phyloP scores from a whole-genome alignment of 352 stramenopile genomes.

The Phytophthora tentaculata region DNA sequence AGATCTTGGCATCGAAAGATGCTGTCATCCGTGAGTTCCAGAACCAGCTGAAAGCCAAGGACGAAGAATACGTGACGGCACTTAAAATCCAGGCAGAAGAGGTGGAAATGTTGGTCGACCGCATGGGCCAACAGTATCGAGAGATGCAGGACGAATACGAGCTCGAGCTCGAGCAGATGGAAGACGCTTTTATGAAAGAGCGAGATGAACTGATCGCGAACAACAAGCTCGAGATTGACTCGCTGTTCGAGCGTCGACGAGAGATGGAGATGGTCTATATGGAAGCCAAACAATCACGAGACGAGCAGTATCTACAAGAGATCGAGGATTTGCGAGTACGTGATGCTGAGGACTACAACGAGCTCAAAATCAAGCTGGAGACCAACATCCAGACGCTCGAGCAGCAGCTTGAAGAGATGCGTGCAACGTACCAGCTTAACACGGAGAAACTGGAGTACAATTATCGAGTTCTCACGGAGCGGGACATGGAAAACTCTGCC shows the following conservation, averaged over 20 bases:
- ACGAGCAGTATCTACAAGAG: conserved; percentile 91
- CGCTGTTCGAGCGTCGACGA: conserved; percentile 91
- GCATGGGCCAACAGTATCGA: conserved; percentile 93
- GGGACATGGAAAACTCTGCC: conserved; percentile 95
- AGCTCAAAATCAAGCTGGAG: conserved; percentile 97
- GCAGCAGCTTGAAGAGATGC: conserved; percentile 96
- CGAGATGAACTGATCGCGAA: conserved; percentile 88
- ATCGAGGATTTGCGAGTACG: conserved; percentile 92
- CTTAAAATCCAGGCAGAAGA: conserved; percentile 92
- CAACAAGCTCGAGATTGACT: conserved; percentile 93
- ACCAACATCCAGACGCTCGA: conserved; percentile 96
- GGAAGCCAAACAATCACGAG: conserved; percentile 90
- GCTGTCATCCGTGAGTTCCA: conserved; percentile 91
- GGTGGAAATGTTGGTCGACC: conserved; percentile 88
- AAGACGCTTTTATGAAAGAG: conserved; percentile 94
- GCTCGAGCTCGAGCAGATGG: conserved; percentile 92
- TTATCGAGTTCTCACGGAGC: conserved; percentile 94
- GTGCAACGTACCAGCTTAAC: conserved; percentile 95
- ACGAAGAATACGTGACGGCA: conserved; percentile 95
- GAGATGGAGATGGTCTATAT: conserved; percentile 96
- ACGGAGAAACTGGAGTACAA: conserved; percentile 98
- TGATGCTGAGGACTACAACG: conserved; percentile 95
- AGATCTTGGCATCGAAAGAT: conserved; percentile 93
- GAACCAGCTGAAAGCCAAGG: conserved; percentile 92
- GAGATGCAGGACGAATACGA: conserved; percentile 95